Evolutionary conservation across 1,284 basidiomycete genomes (phyloP).

Genomic region (Fomitopsis pinicola): DNA sequence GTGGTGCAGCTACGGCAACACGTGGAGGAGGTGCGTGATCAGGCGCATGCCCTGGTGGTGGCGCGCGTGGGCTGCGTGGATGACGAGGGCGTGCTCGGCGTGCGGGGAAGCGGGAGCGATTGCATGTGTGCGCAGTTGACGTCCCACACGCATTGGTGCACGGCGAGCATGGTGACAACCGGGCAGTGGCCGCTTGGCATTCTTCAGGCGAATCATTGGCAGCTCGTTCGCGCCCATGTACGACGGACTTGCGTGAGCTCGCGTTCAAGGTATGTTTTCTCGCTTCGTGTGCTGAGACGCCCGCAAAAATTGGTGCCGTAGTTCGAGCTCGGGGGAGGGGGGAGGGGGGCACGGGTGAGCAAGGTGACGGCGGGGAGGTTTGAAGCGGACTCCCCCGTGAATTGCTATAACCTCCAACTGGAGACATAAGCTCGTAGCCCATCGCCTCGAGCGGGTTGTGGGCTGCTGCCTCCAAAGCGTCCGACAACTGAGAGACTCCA

Average conservation of each 20-base stretch:
- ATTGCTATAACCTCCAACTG: too few relatives aligned
- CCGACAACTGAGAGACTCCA: too few relatives aligned
- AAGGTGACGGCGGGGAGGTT: not conserved
- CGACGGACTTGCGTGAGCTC: slow-evolving; percentile 12
- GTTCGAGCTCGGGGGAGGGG: not conserved
- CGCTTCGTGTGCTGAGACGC: slow-evolving; percentile 3
- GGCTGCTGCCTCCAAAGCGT: too few relatives aligned
- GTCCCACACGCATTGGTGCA: slow-evolving; percentile 50
- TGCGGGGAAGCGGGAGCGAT: slow-evolving; percentile 25
- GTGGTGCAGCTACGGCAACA: slow-evolving; percentile 86
- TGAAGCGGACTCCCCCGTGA: not conserved
- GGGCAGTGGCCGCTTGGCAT: not conserved
- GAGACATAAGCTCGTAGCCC: too few relatives aligned
- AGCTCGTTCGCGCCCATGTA: slow-evolving; percentile 1
- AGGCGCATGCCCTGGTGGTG: slow-evolving; percentile 70
- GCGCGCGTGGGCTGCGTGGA: slow-evolving; percentile 46
- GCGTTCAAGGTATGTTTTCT: slow-evolving; percentile 5
- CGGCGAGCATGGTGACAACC: slow-evolving; percentile 43
- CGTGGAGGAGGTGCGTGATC: slow-evolving; percentile 92
- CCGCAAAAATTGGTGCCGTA: slow-evolving; percentile 2
- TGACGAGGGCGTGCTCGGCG: slow-evolving; percentile 19
- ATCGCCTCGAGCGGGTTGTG: too few relatives aligned
- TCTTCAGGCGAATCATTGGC: not conserved
- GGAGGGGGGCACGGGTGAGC: not conserved
- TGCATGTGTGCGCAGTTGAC: slow-evolving; percentile 48